Conservation (phyloP, 2,329 filamentous ascomycete species). For the Ilyonectria sp. region DNA sequence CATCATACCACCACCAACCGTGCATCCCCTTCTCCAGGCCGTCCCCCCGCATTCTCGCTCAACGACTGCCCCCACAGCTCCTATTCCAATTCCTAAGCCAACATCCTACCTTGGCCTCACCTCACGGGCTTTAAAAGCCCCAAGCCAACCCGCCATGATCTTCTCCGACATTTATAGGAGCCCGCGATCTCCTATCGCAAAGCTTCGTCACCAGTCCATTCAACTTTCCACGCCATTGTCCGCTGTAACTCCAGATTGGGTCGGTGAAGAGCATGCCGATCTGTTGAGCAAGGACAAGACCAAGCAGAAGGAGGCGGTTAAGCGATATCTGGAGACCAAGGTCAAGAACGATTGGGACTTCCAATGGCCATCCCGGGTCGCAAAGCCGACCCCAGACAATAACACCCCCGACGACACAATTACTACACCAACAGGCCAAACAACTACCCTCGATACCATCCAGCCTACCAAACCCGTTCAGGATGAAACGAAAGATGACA, state of each 20-base stretch:
- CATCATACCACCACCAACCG: constrained; percentile 43
- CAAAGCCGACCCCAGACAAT: constrained; percentile 29
- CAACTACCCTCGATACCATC: constrained; percentile 25
- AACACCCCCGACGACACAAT: constrained; percentile 20
- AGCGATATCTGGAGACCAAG: constrained; percentile 66
- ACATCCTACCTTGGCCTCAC: constrained; percentile 30
- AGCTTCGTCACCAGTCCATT: constrained; percentile 60
- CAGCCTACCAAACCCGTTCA: constrained; percentile 41
- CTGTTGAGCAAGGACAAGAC: constrained; percentile 73
- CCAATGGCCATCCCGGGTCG: constrained; percentile 63
- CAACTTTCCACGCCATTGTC: constrained; percentile 50
- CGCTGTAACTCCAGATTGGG: constrained; percentile 52
- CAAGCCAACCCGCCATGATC: constrained; percentile 60
- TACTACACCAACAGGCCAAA: constrained; percentile 18
- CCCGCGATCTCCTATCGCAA: constrained; percentile 67
- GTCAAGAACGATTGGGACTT: constrained; percentile 75
- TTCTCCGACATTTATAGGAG: constrained; percentile 74
- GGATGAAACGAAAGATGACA: constrained; percentile 54
- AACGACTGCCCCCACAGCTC: constrained; percentile 40
- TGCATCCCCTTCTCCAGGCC: constrained; percentile 43
- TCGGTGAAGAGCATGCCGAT: constrained; percentile 71
- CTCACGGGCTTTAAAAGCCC: constrained; percentile 39
- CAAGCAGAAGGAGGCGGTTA: constrained; percentile 75
- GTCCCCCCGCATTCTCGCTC: constrained; percentile 43
- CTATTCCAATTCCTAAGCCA: constrained; percentile 34